Evolutionary conservation across 2,329 filamentous ascomycete species (phyloP).

Genomic region (Fusarium foetens): DNA sequence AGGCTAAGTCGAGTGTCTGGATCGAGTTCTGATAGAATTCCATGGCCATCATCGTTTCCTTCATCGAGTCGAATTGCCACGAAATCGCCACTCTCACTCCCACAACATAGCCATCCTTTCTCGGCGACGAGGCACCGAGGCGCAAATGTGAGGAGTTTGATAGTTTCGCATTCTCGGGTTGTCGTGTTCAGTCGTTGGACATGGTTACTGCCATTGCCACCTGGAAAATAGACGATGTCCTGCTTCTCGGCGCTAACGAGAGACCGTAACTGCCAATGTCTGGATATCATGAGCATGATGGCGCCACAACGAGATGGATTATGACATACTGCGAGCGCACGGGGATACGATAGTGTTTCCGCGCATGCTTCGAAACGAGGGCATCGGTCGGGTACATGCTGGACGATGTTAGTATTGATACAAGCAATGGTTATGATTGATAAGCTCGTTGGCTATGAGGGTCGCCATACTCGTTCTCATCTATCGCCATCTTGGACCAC

Average conservation of each 20-base stretch:
- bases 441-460: conserved; percentile 1
- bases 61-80: conserved; percentile 75
- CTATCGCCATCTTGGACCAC: conserved; percentile 60
- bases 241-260: conserved; percentile 84
- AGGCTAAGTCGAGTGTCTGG: conserved; percentile 49
- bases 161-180: conserved; percentile 76
- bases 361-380: conserved; percentile 68
- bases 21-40: conserved; percentile 46
- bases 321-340: conserved; percentile 71
- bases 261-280: conserved; percentile 90
- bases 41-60: conserved; percentile 44
- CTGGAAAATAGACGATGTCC: conserved; percentile 86
- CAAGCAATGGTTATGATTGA: conserved; percentile 23
- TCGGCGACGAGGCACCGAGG: conserved; percentile 90
- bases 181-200: conserved; percentile 76
- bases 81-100: conserved; percentile 89
- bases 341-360: conserved; percentile 74
- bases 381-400: conserved; percentile 74
- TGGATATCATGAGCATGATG: conserved; percentile 49
- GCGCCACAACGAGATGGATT: conserved; percentile 30
- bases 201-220: conserved; percentile 71
- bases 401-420: conserved; percentile 18
- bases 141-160: conserved; percentile 75
- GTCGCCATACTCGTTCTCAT: conserved; percentile 61
- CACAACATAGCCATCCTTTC: conserved; percentile 89